Evolutionary conservation across 371 early-diverging fungal genomes (phyloP).

Genomic region (Phascolomyces articulosus): DNA sequence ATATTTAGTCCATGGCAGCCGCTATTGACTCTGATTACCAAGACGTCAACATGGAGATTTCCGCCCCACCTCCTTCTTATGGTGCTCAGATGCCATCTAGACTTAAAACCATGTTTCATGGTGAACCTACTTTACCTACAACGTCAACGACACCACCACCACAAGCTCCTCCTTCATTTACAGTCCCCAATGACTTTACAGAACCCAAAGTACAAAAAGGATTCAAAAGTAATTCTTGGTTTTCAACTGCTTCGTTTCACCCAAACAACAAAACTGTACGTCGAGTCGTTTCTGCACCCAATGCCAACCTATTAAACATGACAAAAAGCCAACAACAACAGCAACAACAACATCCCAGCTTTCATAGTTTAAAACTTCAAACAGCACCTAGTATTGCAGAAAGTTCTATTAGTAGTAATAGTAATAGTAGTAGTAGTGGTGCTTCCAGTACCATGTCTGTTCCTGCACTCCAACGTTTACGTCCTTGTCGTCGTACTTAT

Average conservation of each 20-base stretch:
- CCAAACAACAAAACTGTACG: conserved; percentile 40
- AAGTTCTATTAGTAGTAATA: background rate
- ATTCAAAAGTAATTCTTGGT: conserved; percentile 48
- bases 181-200: conserved; percentile 43
- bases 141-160: background rate
- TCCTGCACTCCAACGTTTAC: conserved; percentile 19
- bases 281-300: conserved; percentile 60
- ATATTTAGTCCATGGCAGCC: conserved; percentile 8
- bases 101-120: conserved; percentile 36
- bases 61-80: conserved; percentile 47
- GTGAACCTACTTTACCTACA: too few species aligned
- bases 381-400: conserved; percentile 6
- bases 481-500: conserved; percentile 61
- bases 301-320: conserved; percentile 38
- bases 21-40: conserved; percentile 9
- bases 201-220: conserved; percentile 20
- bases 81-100: conserved; percentile 27
- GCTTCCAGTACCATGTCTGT: conserved; percentile 9
- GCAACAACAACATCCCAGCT: background rate
- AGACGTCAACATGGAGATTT: conserved; percentile 29
- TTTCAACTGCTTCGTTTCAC: conserved; percentile 22
- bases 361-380: conserved; percentile 5
- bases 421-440: background rate
- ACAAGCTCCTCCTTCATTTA: conserved; percentile 18
- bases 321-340: conserved; percentile 17